Evolutionary conservation across 768 basidiomycete species (phyloP).

Genomic region (Hirschioporus abietinus): DNA sequence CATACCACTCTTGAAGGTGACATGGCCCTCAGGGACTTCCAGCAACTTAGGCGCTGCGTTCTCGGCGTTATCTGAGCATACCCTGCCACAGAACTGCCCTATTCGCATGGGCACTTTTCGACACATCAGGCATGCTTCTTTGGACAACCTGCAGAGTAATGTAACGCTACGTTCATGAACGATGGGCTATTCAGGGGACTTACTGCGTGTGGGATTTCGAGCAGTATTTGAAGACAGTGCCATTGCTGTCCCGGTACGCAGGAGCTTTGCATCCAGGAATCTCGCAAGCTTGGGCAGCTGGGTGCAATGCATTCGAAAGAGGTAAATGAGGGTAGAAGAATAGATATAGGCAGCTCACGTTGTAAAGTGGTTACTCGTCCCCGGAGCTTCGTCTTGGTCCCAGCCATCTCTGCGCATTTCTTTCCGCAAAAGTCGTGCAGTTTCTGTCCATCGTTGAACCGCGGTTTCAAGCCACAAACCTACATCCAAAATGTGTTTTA

Average conservation of each 20-base stretch:
- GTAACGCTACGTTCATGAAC: not conserved
- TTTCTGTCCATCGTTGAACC: not conserved
- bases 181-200: not conserved
- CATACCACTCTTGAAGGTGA: constrained; percentile 62
- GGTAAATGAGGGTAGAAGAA: not conserved
- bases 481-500: not conserved
- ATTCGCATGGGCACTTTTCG: constrained; percentile 45
- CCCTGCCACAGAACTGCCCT: constrained; percentile 57
- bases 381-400: not conserved
- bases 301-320: no score
- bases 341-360: not conserved
- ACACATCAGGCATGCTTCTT: constrained; percentile 50
- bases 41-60: constrained; percentile 50
- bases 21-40: constrained; percentile 54
- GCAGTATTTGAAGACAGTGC: constrained; percentile 40
- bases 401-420: not conserved
- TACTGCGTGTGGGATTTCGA: not conserved
- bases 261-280: constrained; percentile 47
- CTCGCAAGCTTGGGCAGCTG: constrained; percentile 29
- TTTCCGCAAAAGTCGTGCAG: not conserved
- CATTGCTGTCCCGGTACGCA: constrained; percentile 34
- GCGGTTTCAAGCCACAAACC: not conserved
- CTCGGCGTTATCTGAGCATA: constrained; percentile 50
- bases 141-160: not conserved
- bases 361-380: not conserved